A percentile compares a stretch with the other conserved stretches of the same genome.
Conservation (phyloP, 495 filamentous ascomycete genomes). For the Clohesyomyces aquaticus region DNA sequence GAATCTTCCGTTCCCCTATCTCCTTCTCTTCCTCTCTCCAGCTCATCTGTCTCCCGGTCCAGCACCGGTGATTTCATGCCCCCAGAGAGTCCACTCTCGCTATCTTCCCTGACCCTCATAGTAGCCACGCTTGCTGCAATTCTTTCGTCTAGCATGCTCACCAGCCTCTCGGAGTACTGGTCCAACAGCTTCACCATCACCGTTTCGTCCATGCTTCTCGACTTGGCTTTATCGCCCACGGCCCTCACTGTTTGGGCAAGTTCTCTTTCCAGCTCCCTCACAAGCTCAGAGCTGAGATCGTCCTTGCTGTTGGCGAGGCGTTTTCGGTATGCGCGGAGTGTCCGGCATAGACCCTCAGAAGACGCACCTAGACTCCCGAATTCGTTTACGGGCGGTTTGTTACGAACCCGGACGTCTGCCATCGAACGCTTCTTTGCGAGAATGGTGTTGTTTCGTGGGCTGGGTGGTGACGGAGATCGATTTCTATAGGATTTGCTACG, state of each 20-base stretch:
- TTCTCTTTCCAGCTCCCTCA: slow-evolving; percentile 79
- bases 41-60: slow-evolving; percentile 1
- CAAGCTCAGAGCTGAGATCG: slow-evolving; percentile 58
- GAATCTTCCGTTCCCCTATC: slow-evolving; percentile 17
- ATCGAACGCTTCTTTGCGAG: slow-evolving; percentile 56
- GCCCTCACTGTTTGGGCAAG: slow-evolving; percentile 73
- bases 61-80: slow-evolving; percentile 18
- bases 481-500: slow-evolving; percentile 32
- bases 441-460: slow-evolving; percentile 37
- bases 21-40: no score
- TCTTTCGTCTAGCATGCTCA: slow-evolving; percentile 72
- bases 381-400: slow-evolving; percentile 54
- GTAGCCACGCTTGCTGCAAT: slow-evolving; percentile 50
- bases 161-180: slow-evolving; percentile 70
- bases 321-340: slow-evolving; percentile 80
- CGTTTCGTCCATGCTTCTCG: slow-evolving; percentile 56
- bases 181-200: slow-evolving; percentile 68
- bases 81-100: slow-evolving; percentile 29
- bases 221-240: slow-evolving; percentile 61
- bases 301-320: slow-evolving; percentile 70
- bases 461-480: slow-evolving; percentile 47
- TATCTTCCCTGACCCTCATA: slow-evolving; percentile 39
- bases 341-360: slow-evolving; percentile 78
- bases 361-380: slow-evolving; percentile 71
- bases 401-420: slow-evolving; percentile 59